phyloP scores from a whole-genome alignment of 345 rosid genomes.

The thale cress (Arabidopsis thaliana) region DNA sequence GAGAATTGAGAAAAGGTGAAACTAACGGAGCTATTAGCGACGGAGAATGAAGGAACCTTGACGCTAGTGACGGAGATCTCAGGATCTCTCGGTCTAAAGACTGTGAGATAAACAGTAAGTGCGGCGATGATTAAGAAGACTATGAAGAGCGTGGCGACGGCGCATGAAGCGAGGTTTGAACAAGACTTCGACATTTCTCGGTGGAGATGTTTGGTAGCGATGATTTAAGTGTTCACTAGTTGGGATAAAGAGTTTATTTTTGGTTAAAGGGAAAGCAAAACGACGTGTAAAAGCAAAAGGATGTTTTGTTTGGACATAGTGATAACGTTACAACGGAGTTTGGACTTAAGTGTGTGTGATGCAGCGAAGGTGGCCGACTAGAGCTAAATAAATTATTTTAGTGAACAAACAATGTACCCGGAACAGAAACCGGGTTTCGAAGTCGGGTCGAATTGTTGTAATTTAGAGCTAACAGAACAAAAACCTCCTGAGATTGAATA shows the following conservation, averaged over 20 bases:
- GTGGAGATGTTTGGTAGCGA: slow-evolving; percentile 37
- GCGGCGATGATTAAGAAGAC: slow-evolving; percentile 59
- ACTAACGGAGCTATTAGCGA: slow-evolving; percentile 75
- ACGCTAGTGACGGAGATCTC: slow-evolving; percentile 79
- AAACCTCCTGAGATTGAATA: slow-evolving; percentile 10
- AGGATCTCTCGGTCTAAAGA: slow-evolving; percentile 86
- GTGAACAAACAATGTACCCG: neutral
- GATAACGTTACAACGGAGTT: neutral
- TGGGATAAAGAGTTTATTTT: slow-evolving; percentile 10
- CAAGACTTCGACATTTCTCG: slow-evolving; percentile 48
- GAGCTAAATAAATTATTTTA: too few relatives aligned
- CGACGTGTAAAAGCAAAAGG: slow-evolving; percentile 17
- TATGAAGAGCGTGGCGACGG: slow-evolving; percentile 85
- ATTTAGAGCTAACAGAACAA: neutral
- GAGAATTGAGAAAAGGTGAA: slow-evolving; percentile 83
- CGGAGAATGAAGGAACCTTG: slow-evolving; percentile 87
- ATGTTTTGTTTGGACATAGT: slow-evolving; percentile 29
- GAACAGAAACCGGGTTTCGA: neutral
- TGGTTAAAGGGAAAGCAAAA: neutral
- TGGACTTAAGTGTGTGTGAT: neutral
- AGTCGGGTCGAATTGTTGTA: slow-evolving; percentile 15
- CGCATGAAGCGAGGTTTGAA: slow-evolving; percentile 90
- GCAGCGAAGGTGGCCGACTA: neutral
- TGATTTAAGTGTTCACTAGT: slow-evolving; percentile 25
- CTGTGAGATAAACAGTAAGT: slow-evolving; percentile 79